Evolutionary conservation across 306 rosid genomes (phyloP).

Genomic region (Fagus crenata): DNA sequence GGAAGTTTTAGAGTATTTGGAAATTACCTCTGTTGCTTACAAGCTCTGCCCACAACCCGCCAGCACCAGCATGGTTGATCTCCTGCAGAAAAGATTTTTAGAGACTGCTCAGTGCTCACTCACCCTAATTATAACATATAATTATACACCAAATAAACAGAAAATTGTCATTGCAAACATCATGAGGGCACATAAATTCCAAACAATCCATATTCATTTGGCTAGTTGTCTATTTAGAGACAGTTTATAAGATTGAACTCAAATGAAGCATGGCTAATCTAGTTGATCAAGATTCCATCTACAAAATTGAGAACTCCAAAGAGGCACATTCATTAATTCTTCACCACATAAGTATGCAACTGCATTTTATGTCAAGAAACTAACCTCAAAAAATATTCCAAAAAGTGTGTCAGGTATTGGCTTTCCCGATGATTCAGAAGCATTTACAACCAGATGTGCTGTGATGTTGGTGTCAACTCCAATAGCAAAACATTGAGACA

Average conservation of each 20-base stretch:
- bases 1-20: slow-evolving; percentile 9
- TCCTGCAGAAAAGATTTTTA: slow-evolving; percentile 46
- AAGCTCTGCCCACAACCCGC: slow-evolving; percentile 82
- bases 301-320: background rate
- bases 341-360: background rate
- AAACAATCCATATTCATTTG: background rate
- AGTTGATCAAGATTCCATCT: background rate
- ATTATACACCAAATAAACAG: background rate
- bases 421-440: slow-evolving; percentile 57
- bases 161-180: background rate
- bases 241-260: background rate
- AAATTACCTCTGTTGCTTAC: slow-evolving; percentile 63
- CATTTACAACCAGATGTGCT: slow-evolving; percentile 50
- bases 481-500: slow-evolving; percentile 40
- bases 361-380: background rate
- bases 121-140: background rate
- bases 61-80: slow-evolving; percentile 86
- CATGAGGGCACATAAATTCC: background rate
- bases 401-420: slow-evolving; percentile 64
- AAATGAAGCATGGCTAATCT: background rate
- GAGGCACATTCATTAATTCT: background rate
- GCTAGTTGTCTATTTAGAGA: background rate
- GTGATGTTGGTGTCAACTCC: slow-evolving; percentile 43
- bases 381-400: slow-evolving; percentile 87
- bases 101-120: background rate